phyloP scores from a whole-genome alignment of 2,329 filamentous ascomycete species.

The Xylaria sp. region DNA sequence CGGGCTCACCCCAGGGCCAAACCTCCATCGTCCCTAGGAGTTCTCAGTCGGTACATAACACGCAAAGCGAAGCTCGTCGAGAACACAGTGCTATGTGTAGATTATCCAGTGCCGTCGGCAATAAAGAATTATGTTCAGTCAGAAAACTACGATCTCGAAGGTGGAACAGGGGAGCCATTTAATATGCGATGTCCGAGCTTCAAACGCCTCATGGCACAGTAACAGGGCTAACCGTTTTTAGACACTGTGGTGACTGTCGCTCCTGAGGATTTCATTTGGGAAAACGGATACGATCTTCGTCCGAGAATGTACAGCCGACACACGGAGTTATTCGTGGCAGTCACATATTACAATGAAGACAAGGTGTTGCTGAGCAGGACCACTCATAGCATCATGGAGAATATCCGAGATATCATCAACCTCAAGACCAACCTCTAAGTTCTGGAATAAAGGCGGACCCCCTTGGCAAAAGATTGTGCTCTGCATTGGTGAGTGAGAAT shows the following conservation, averaged over 20 bases:
- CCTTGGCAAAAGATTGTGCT: background rate
- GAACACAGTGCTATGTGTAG: background rate
- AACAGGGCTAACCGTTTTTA: background rate
- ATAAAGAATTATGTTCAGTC: background rate
- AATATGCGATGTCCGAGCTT: background rate
- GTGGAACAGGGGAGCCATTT: background rate
- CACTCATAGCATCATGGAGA: background rate
- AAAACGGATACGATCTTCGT: background rate
- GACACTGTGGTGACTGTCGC: background rate
- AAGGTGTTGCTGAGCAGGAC: background rate
- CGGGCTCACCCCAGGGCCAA: too few relatives aligned
- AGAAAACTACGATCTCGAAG: background rate
- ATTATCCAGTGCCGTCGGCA: background rate
- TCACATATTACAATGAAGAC: background rate
- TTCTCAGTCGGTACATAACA: background rate
- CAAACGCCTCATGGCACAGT: background rate
- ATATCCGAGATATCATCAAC: background rate
- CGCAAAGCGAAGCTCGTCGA: background rate
- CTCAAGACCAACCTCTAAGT: background rate
- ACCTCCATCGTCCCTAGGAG: background rate
- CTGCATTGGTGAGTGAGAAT: background rate
- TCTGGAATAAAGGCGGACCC: background rate
- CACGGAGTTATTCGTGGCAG: background rate
- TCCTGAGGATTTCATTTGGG: background rate
- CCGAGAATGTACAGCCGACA: background rate